Conservation (phyloP, 1,139 yeast species). For the Sugiyamaella castrensis region DNA sequence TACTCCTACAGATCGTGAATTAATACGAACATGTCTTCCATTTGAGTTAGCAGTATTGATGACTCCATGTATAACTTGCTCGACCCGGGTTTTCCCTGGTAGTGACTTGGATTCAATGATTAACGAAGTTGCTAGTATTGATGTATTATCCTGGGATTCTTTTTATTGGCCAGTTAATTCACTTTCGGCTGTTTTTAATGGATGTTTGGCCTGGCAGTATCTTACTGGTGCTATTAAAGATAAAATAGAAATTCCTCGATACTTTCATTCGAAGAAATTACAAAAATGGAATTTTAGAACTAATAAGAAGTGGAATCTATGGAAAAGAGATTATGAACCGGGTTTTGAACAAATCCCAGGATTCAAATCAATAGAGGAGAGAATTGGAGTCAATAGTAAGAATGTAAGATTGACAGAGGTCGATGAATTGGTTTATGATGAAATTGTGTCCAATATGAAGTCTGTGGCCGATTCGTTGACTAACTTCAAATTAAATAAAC, state of each 20-base stretch:
- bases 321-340: constrained; percentile 7
- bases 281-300: constrained; percentile 5
- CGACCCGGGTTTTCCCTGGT: constrained; percentile 4
- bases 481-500: constrained; percentile 2
- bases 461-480: constrained; percentile 5
- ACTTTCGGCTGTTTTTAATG: constrained; percentile 9
- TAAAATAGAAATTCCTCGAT: constrained; percentile 1
- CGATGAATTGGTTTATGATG: constrained; percentile 7
- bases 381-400: not conserved
- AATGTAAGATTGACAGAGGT: constrained; percentile 1
- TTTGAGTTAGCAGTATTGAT: constrained; percentile 3
- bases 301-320: constrained; percentile 4
- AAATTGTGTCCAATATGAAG: constrained; percentile 6
- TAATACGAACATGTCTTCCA: constrained; percentile 3
- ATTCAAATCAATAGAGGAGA: constrained; percentile 3
- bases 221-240: not conserved
- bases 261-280: constrained; percentile 2
- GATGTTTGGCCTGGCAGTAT: constrained; percentile 5
- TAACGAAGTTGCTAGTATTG: not conserved
- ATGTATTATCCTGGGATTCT: constrained; percentile 4
- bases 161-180: constrained; percentile 11
- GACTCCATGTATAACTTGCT: constrained; percentile 1
- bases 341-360: constrained; percentile 7
- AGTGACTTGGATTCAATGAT: constrained; percentile 3
- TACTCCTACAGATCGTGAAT: constrained; percentile 6